Base-by-base conservation (phyloP, 805 yeast species). In the Hanseniaspora vineae region DNA sequence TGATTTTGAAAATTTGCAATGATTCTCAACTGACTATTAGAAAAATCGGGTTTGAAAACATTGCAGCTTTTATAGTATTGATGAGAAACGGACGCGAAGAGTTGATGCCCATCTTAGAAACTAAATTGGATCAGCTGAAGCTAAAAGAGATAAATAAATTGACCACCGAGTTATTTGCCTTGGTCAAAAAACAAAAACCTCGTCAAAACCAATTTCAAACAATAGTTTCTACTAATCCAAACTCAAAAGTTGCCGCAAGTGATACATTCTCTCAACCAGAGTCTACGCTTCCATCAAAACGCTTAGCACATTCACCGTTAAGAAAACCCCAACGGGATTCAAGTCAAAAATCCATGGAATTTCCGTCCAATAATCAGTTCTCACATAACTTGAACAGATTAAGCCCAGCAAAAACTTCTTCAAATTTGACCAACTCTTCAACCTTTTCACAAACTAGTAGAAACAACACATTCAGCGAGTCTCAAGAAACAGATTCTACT, bases 11-110 rank as follows among this genome's bases (percentile, higher is more conserved):
- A 55, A 68, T 85, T n/a, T 73, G 87, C 40, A 70, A 76, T 39
- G 98, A 92, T 54, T 80, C 95, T 0, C 84, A 82, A 59, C 94
- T 87, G 44, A 84, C 90, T 1, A 81, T 85, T 2, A 76, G 98
- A 58, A 76, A 80, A 45, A 78, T 80, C 4, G 82, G 90, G 0
- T 81, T 87, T 42, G 84, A 81, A 56, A 71, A 80, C 54, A 73
- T 88, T 35, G 97, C 96, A 6, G 78, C 84, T 0, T 62, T 88
- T 45, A 81, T 85, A 81, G 86, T 84, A 61, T 73, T 87, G n/a
- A 72, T 80, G 6, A 33, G 23, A 18, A 40, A 46, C 13, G 96
- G 96, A 0, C 82, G 77, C 56, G 68, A 88, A 46, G 80, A 77
- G 46, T 44, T 51, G n/a, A 65, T 87, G 53, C 76, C 67, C 45